phyloP scores from a whole-genome alignment of 164 flowering plant species.

The Tinospora cordifolia region DNA sequence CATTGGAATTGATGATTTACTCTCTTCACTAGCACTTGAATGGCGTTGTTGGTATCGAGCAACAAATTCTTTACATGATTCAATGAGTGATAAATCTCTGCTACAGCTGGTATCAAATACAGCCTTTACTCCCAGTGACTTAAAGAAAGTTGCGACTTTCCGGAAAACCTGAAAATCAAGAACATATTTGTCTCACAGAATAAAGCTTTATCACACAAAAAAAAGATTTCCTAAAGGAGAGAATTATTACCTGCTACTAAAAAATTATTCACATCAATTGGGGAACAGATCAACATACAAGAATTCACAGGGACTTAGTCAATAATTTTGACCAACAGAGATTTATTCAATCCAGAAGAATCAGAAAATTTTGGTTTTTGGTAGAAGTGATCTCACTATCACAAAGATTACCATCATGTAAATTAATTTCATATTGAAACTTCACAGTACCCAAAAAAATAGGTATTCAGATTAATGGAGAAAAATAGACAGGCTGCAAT shows the following conservation, averaged over 20 bases:
- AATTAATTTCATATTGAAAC: too few species aligned
- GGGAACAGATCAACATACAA: background rate
- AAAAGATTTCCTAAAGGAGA: background rate
- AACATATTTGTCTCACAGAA: background rate
- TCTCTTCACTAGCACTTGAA: constrained; percentile 26
- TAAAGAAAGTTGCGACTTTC: constrained; percentile 77
- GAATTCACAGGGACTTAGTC: too few species aligned
- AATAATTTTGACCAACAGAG: background rate
- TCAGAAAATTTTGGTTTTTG: background rate
- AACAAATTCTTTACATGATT: constrained; percentile 83
- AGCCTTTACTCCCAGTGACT: constrained; percentile 90
- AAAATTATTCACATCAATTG: background rate
- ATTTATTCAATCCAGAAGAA: background rate
- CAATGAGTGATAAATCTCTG: constrained; percentile 73
- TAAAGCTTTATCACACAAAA: background rate
- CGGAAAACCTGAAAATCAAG: constrained; percentile 51
- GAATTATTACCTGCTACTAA: background rate
- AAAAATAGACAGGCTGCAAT: too few species aligned
- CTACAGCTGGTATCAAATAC: constrained; percentile 90
- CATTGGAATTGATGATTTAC: constrained; percentile 55
- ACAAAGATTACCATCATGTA: too few species aligned
- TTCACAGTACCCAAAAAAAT: too few species aligned
- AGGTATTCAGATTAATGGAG: too few species aligned
- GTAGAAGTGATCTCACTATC: too few species aligned
- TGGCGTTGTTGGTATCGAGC: constrained; percentile 49